Percentiles rank a stretch among this genome's conserved stretches.
Conservation (phyloP, 768 basidiomycete genomes). For the Phanerodontia chrysosporium region DNA sequence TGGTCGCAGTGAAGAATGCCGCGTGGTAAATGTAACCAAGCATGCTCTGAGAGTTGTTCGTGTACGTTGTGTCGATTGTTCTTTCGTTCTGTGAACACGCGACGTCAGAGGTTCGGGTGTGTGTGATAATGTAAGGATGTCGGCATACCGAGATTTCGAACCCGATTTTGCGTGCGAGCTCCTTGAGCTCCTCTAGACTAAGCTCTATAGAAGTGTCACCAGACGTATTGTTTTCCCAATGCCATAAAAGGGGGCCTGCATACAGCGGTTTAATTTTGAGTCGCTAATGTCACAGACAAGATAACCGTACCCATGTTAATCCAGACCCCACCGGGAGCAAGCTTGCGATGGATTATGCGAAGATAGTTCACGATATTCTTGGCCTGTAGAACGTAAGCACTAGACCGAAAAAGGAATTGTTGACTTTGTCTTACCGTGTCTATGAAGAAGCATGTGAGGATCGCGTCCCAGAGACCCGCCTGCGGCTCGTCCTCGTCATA, state of each 20-base stretch:
- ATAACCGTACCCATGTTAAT: constrained; percentile 68
- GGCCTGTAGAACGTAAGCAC: constrained; percentile 43
- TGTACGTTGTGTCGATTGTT: constrained; percentile 80
- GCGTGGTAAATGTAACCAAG: constrained; percentile 81
- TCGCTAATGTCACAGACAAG: too few relatives aligned
- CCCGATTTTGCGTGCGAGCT: constrained; percentile 65
- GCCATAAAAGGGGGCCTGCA: constrained; percentile 90
- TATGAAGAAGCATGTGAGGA: constrained; percentile 95
- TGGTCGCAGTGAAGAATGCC: constrained; percentile 78
- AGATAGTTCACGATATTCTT: constrained; percentile 91
- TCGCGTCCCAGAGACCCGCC: constrained; percentile 78
- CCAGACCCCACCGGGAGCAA: constrained; percentile 87
- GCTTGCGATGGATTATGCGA: constrained; percentile 76
- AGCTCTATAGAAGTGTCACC: constrained; percentile 85
- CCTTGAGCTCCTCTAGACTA: constrained; percentile 84
- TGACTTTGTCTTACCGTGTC: constrained; percentile 63
- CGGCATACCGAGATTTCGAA: constrained; percentile 73
- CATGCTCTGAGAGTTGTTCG: constrained; percentile 77
- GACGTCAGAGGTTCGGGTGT: constrained; percentile 1
- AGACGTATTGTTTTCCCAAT: constrained; percentile 85
- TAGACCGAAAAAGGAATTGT: not conserved
- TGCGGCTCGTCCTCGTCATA: constrained; percentile 56
- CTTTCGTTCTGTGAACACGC: constrained; percentile 64
- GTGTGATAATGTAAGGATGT: not conserved
- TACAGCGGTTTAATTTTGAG: too few relatives aligned